Evolutionary conservation across 1,284 basidiomycete genomes (phyloP).

Genomic region (Termitomyces sp.): DNA sequence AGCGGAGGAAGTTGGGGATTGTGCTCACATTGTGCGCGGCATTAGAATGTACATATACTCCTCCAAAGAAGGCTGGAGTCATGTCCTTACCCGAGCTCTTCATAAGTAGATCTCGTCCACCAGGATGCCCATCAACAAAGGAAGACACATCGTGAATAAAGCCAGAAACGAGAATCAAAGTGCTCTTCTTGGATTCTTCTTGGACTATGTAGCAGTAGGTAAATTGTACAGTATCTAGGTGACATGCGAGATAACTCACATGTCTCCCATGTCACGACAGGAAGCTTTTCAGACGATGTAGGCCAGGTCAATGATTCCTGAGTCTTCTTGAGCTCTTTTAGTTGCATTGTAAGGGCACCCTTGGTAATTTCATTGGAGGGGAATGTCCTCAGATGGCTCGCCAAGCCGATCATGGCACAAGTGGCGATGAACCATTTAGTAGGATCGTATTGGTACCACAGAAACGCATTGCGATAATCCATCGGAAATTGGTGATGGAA

Average conservation of each 20-base stretch:
- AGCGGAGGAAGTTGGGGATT: conserved; percentile 8
- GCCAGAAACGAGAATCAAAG: conserved; percentile 73
- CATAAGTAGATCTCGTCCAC: conserved; percentile 62
- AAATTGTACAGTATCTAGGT: not conserved
- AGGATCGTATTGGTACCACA: conserved; percentile 60
- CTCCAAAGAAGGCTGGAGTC: conserved; percentile 81
- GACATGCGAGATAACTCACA: conserved; percentile 43
- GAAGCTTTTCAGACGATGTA: conserved; percentile 54
- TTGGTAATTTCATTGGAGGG: conserved; percentile 85
- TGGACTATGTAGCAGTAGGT: conserved; percentile 42
- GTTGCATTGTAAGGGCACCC: conserved; percentile 77
- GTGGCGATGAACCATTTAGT: conserved; percentile 74
- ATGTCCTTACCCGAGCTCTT: conserved; percentile 74
- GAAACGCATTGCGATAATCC: conserved; percentile 76
- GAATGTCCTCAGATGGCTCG: conserved; percentile 75
- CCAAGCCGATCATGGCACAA: conserved; percentile 62
- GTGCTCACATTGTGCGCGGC: conserved; percentile 73
- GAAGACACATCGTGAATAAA: conserved; percentile 83
- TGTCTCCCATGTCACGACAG: conserved; percentile 78
- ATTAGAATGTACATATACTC: conserved; percentile 79
- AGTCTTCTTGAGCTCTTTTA: conserved; percentile 65
- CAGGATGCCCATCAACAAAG: conserved; percentile 80
- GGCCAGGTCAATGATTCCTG: conserved; percentile 75
- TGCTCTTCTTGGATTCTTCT: conserved; percentile 58
- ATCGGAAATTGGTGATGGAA: conserved; percentile 88